Evolutionary conservation across 2,329 filamentous ascomycete genomes (phyloP).

Genomic region (Alternaria ventricosa): DNA sequence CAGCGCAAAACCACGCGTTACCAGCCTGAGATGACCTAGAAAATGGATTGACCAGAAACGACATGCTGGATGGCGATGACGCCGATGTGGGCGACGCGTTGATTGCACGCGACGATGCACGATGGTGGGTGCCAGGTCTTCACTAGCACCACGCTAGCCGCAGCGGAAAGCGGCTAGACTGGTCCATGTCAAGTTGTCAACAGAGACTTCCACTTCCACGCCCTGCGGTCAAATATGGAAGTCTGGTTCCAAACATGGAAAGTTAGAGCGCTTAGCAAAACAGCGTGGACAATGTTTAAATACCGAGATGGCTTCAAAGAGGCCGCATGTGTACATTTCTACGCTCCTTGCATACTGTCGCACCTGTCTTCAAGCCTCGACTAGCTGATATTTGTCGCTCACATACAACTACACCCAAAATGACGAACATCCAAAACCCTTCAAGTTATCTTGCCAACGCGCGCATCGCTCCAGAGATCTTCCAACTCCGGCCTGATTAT

Average conservation of each 20-base stretch:
- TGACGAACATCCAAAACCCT: neutral
- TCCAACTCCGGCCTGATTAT: conserved; percentile 48
- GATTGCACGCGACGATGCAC: neutral
- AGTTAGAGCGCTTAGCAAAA: neutral
- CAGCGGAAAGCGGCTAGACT: conserved; percentile 1
- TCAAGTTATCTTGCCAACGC: conserved; percentile 5
- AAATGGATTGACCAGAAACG: conserved; percentile 30
- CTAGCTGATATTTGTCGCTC: neutral
- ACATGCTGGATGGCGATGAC: conserved; percentile 13
- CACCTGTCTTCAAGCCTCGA: neutral
- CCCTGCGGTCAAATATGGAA: conserved; percentile 6
- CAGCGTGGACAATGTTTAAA: neutral
- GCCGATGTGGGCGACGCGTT: neutral
- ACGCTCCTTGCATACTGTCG: neutral
- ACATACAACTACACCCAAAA: neutral
- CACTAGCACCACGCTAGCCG: neutral
- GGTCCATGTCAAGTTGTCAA: conserved; percentile 1
- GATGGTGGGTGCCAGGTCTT: neutral
- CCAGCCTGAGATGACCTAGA: conserved; percentile 26
- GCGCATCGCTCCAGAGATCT: conserved; percentile 34
- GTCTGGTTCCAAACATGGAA: neutral
- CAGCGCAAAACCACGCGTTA: conserved; percentile 34
- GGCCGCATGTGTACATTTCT: neutral
- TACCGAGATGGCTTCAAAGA: neutral
- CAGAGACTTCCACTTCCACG: conserved; percentile 2